A percentile compares a stretch with the other conserved stretches of the same genome.
These are phyloP conservation scores for Claviceps arundinis DNA, from an alignment of 2,329 filamentous ascomycete species.

Conservation along the genomic window DNA sequence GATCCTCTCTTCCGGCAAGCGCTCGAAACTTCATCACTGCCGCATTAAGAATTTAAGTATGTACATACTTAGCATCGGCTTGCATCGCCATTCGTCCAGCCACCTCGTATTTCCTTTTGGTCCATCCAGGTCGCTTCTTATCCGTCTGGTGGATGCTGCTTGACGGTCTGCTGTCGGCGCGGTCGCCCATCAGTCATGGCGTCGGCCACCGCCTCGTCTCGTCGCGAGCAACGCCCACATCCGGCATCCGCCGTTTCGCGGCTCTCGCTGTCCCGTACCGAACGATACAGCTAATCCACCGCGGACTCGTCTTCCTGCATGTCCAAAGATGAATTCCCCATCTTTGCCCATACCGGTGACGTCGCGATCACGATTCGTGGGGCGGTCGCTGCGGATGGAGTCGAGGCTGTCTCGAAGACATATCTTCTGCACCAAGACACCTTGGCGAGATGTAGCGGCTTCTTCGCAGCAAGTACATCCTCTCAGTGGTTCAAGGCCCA, in stretches of 20 bases:
- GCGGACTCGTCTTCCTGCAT: conserved; percentile 56
- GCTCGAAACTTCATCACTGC: too few species aligned
- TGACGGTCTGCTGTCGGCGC: background rate
- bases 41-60: too few species aligned
- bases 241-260: too few species aligned
- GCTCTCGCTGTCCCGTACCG: conserved; percentile 42
- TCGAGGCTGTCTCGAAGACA: conserved; percentile 49
- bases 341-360: conserved; percentile 76
- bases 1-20: too few species aligned
- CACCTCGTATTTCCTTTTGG: too few species aligned
- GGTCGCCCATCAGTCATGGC: too few species aligned
- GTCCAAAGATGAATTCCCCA: conserved; percentile 79
- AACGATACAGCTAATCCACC: conserved; percentile 71
- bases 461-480: conserved; percentile 58
- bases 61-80: too few species aligned
- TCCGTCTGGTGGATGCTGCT: too few species aligned
- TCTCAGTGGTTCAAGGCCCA: conserved; percentile 50
- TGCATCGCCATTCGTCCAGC: too few species aligned
- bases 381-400: conserved; percentile 36
- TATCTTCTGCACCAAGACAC: conserved; percentile 84
- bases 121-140: too few species aligned
- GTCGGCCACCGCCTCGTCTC: too few species aligned
- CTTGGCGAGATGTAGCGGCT: conserved; percentile 38
- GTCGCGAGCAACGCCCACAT: background rate
- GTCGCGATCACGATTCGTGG: conserved; percentile 74